Evolutionary conservation across 1,284 basidiomycete genomes (phyloP).

Genomic region (Ceratobasidium sp.): DNA sequence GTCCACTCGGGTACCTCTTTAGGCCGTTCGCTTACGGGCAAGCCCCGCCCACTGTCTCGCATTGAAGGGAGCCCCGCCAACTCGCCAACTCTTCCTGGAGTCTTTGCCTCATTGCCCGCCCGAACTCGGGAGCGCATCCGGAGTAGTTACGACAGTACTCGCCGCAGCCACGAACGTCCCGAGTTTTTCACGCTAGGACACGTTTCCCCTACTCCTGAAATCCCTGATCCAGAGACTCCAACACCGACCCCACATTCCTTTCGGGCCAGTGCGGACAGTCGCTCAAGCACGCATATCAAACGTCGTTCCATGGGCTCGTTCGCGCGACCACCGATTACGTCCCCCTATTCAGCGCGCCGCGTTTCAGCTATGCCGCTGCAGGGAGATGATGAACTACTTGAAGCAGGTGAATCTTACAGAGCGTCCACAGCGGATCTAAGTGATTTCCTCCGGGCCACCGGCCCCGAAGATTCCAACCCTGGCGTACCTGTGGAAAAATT

Average conservation of each 20-base stretch:
- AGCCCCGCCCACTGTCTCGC: slow-evolving; percentile 7
- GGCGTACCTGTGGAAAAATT: not conserved
- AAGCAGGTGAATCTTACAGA: slow-evolving; percentile 20
- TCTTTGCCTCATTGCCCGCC: slow-evolving; percentile 20
- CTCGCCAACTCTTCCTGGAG: slow-evolving; percentile 6
- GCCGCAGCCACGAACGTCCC: slow-evolving; percentile 19
- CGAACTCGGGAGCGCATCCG: slow-evolving; percentile 21
- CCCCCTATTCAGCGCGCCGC: slow-evolving; percentile 8
- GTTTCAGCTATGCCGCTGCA: slow-evolving; percentile 1
- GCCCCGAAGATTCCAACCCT: slow-evolving; percentile 32
- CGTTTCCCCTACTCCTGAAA: slow-evolving; percentile 9
- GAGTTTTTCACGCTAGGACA: slow-evolving; percentile 7
- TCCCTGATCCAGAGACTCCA: slow-evolving; percentile 22
- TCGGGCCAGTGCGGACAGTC: not conserved
- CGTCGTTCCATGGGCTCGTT: slow-evolving; percentile 30
- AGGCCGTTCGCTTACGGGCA: slow-evolving; percentile 18
- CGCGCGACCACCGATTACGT: slow-evolving; percentile 29
- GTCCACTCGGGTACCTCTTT: not conserved
- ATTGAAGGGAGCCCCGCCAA: slow-evolving; percentile 1
- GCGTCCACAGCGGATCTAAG: slow-evolving; percentile 41
- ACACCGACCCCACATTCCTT: slow-evolving; percentile 28
- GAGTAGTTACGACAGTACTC: slow-evolving; percentile 23
- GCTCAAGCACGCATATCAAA: not conserved
- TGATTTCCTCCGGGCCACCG: slow-evolving; percentile 42
- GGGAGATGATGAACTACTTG: slow-evolving; percentile 16